Evolutionary conservation across 805 yeast genomes (phyloP).

Genomic region (Lipomyces spencermartinsiae): DNA sequence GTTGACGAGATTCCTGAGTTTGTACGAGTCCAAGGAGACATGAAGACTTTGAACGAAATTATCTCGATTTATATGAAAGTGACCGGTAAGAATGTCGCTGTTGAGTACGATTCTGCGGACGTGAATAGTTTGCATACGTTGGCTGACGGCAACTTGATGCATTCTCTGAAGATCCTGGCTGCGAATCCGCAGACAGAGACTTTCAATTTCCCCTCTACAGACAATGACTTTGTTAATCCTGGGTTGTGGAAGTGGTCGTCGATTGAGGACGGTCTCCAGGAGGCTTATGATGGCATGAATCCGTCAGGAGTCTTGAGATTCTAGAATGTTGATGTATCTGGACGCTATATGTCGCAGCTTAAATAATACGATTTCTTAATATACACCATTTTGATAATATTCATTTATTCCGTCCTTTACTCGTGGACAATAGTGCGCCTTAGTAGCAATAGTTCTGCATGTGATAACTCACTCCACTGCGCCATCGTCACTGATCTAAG

Average conservation of each 20-base stretch:
- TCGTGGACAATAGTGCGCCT: no score
- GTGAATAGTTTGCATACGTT: not conserved
- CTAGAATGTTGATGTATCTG: not conserved
- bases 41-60: constrained; percentile 30
- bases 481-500: no score
- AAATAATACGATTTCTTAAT: no score
- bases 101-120: constrained; percentile 15
- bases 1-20: constrained; percentile 39
- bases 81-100: constrained; percentile 37
- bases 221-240: constrained; percentile 41
- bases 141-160: constrained; percentile 9
- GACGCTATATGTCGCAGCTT: no score
- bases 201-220: constrained; percentile 17
- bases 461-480: no score
- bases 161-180: constrained; percentile 11
- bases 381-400: no score
- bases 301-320: not conserved
- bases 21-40: constrained; percentile 35
- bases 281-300: constrained; percentile 10
- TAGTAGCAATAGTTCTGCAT: no score
- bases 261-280: constrained; percentile 26
- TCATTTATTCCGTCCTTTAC: no score
- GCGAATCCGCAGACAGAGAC: constrained; percentile 30
- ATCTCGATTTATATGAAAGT: constrained; percentile 16
- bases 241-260: constrained; percentile 40